These are phyloP conservation scores for Aspergillus sojae DNA, from an alignment of 2,329 filamentous ascomycete genomes.

Conservation along the genomic window DNA sequence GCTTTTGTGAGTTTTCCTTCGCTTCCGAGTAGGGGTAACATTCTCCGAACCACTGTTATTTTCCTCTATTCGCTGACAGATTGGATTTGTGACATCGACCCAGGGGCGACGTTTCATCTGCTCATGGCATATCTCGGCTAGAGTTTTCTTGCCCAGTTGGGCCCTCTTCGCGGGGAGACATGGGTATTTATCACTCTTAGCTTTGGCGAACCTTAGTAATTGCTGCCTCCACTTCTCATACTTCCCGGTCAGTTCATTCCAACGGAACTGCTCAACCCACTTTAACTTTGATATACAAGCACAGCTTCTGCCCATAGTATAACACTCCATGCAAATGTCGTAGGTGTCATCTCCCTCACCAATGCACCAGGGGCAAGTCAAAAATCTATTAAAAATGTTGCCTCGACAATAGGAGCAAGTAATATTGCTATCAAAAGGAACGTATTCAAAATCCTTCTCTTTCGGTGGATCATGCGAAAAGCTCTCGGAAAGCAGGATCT, in stretches of 20 bases:
- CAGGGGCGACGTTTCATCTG: constrained; percentile 79
- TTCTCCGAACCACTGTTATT: constrained; percentile 58
- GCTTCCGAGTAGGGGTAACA: constrained; percentile 63
- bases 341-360: constrained; percentile 82
- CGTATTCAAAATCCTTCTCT: constrained; percentile 71
- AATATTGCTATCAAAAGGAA: constrained; percentile 86
- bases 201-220: constrained; percentile 73
- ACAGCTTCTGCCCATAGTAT: constrained; percentile 94
- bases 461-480: constrained; percentile 66
- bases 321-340: constrained; percentile 97
- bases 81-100: constrained; percentile 73
- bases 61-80: constrained; percentile 32
- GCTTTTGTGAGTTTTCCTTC: constrained; percentile 57
- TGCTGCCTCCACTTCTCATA: constrained; percentile 83
- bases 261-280: constrained; percentile 93
- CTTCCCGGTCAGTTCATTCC: constrained; percentile 73
- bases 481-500: constrained; percentile 81
- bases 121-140: constrained; percentile 93
- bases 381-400: constrained; percentile 95
- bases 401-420: constrained; percentile 94
- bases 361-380: constrained; percentile 87
- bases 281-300: constrained; percentile 79
- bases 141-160: constrained; percentile 70
- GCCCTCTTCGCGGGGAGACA: constrained; percentile 68
- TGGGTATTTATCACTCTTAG: constrained; percentile 63